phyloP scores from a whole-genome alignment of 352 stramenopile genomes.

The Stramenopiles sp. region DNA sequence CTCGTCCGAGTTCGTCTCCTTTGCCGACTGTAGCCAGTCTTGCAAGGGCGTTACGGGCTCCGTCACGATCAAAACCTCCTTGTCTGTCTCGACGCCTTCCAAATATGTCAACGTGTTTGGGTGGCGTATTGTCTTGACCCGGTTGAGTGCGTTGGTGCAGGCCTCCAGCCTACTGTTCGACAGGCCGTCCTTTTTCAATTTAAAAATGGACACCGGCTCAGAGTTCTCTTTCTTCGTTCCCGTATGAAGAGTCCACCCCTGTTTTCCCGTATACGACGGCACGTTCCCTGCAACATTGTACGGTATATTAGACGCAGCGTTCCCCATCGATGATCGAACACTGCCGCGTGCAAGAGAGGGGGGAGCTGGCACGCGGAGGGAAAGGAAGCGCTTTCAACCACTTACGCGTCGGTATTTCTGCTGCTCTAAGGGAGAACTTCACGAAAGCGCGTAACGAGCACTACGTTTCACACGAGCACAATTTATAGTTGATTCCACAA shows the following conservation, averaged over 20 bases:
- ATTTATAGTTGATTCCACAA: too few relatives aligned
- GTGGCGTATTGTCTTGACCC: neutral
- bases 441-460: too few relatives aligned
- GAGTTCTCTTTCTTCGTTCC: neutral
- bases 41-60: neutral
- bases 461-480: too few relatives aligned
- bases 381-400: too few relatives aligned
- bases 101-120: slow-evolving; percentile 3
- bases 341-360: too few relatives aligned
- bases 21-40: neutral
- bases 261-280: neutral
- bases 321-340: too few relatives aligned
- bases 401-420: too few relatives aligned
- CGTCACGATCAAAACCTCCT: neutral
- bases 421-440: too few relatives aligned
- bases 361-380: too few relatives aligned
- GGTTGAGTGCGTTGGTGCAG: neutral
- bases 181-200: neutral
- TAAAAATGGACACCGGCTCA: neutral
- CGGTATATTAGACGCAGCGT: neutral
- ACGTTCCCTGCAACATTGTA: neutral
- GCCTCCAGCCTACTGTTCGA: neutral
- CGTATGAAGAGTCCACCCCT: neutral
- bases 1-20: neutral
- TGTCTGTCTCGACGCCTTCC: neutral